Percentiles rank a stretch among this genome's conserved stretches.
These are phyloP conservation scores for Rhizophagus sp. DNA, from an alignment of 192 early-diverging fungal species.

Conservation along the genomic window DNA sequence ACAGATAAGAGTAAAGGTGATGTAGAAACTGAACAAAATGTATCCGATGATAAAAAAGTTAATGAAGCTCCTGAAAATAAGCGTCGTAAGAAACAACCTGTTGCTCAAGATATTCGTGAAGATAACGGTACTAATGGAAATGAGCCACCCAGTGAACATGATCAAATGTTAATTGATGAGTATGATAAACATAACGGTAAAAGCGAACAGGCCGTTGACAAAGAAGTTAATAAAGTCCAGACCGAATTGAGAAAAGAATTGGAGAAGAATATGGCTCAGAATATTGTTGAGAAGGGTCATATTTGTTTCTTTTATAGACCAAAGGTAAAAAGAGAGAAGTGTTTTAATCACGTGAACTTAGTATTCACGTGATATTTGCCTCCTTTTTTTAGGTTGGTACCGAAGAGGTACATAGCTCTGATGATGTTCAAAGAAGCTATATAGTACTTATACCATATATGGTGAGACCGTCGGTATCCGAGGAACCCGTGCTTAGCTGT, in stretches of 20 bases:
- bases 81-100: neutral
- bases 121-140: neutral
- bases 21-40: too few species aligned
- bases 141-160: neutral
- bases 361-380: neutral
- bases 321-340: slow-evolving; percentile 32
- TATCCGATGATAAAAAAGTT: neutral
- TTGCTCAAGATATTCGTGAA: neutral
- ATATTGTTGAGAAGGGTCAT: slow-evolving; percentile 43
- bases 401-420: slow-evolving; percentile 21
- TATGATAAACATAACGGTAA: neutral
- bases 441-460: slow-evolving; percentile 41
- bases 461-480: slow-evolving; percentile 3
- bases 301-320: slow-evolving; percentile 52
- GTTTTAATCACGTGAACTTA: neutral
- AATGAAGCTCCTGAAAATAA: neutral
- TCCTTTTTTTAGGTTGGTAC: slow-evolving; percentile 28
- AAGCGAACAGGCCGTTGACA: neutral
- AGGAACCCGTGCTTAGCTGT: neutral
- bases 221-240: neutral
- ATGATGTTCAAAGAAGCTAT: slow-evolving; percentile 48
- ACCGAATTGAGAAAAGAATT: neutral
- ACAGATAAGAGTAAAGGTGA: neutral
- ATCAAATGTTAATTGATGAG: neutral
- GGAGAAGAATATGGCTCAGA: neutral